Evolutionary conservation across 371 early-diverging fungal genomes (phyloP).

Genomic region (Nematocida minor): DNA sequence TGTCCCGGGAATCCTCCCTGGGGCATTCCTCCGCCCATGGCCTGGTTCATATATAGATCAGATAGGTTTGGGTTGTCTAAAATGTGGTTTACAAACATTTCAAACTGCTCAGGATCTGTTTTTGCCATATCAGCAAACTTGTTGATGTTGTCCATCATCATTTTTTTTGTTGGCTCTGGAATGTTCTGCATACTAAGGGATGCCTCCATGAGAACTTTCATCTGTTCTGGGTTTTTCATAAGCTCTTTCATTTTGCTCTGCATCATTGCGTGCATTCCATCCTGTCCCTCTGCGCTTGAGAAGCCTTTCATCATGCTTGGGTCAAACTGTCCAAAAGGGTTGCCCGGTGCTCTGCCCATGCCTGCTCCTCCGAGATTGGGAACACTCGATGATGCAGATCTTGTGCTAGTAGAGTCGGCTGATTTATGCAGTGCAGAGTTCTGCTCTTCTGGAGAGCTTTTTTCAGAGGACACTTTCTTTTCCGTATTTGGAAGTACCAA

Average conservation of each 20-base stretch:
- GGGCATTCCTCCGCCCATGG: not conserved
- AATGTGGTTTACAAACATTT: conserved; percentile 7
- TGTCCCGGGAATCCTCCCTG: not conserved
- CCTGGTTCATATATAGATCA: not conserved
- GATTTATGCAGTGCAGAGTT: not conserved
- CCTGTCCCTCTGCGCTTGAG: not conserved
- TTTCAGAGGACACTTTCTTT: not conserved
- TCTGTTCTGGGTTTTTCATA: conserved; percentile 47
- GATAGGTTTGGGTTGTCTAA: conserved; percentile 5
- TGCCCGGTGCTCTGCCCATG: not conserved
- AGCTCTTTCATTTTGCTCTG: conserved; percentile 20
- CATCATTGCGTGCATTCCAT: not conserved
- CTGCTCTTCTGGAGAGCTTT: not conserved
- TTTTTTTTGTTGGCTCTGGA: conserved; percentile 27
- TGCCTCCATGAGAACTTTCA: conserved; percentile 36
- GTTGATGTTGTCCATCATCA: conserved; percentile 2
- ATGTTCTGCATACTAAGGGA: conserved; percentile 22
- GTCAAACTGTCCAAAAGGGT: not conserved
- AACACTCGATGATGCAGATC: not conserved
- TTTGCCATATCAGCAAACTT: conserved; percentile 22
- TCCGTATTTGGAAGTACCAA: conserved; percentile 11
- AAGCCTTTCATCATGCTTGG: not conserved
- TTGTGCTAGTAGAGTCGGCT: too few species aligned
- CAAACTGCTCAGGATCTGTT: conserved; percentile 41
- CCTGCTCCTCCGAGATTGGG: too few species aligned